phyloP scores from a whole-genome alignment of 140 eudicot species.

The Eryngium alpinum region DNA sequence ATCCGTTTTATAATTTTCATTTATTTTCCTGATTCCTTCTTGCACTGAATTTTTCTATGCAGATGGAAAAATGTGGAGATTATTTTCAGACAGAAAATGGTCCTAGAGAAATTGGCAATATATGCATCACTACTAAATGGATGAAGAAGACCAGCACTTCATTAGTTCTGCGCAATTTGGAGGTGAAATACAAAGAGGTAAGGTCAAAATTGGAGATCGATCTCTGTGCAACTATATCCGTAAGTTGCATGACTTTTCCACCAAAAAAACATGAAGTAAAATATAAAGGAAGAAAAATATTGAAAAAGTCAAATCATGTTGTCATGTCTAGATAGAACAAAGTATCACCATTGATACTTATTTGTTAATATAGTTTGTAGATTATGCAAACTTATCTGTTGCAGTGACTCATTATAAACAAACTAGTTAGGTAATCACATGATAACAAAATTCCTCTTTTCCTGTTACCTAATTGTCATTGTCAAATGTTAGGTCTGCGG shows the following conservation, averaged over 20 bases:
- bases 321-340: neutral
- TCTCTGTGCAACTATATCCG: neutral
- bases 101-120: slow-evolving; percentile 78
- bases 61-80: slow-evolving; percentile 89
- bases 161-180: slow-evolving; percentile 64
- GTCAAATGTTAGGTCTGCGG: neutral
- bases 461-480: neutral
- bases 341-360: neutral
- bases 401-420: neutral
- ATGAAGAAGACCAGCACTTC: slow-evolving; percentile 53
- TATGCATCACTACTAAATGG: slow-evolving; percentile 51
- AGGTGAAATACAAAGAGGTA: slow-evolving; percentile 83
- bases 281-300: neutral
- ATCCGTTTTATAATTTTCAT: neutral
- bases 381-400: neutral
- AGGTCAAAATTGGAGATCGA: slow-evolving; percentile 5
- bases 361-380: neutral
- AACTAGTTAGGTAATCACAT: neutral
- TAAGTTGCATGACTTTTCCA: neutral
- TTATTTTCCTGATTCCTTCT: neutral
- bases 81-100: slow-evolving; percentile 94
- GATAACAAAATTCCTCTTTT: neutral
- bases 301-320: neutral
- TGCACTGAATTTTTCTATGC: slow-evolving; percentile 21
- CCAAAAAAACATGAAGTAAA: neutral